phyloP scores from a whole-genome alignment of 805 yeast genomes.

The Huiozyma naganishii region DNA sequence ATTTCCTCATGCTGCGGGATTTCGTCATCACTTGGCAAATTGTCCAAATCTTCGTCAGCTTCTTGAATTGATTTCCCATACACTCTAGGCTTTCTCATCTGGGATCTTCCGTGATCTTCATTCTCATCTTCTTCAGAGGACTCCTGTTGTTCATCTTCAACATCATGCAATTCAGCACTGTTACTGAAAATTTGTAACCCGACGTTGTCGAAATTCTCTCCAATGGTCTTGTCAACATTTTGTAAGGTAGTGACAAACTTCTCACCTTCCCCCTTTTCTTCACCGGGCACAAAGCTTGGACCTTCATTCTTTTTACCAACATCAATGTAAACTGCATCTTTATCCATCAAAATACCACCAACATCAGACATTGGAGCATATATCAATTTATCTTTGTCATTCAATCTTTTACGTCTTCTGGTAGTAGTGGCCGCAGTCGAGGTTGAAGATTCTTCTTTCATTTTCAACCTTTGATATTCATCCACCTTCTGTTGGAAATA shows the following conservation, averaged over 20 bases:
- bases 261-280: slow-evolving; percentile 77
- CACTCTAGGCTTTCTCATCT: slow-evolving; percentile 51
- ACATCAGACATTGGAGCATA: slow-evolving; percentile 99
- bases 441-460: slow-evolving; percentile 50
- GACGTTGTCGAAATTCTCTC: slow-evolving; percentile 49
- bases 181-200: slow-evolving; percentile 69
- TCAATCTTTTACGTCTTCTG: slow-evolving; percentile 81
- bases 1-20: slow-evolving; percentile 33
- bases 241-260: slow-evolving; percentile 75
- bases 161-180: slow-evolving; percentile 39
- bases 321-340: slow-evolving; percentile 91
- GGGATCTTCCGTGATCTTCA: slow-evolving; percentile 49
- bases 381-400: slow-evolving; percentile 85
- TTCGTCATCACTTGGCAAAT: slow-evolving; percentile 34
- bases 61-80: slow-evolving; percentile 43
- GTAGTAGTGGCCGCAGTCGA: slow-evolving; percentile 56
- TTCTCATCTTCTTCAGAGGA: slow-evolving; percentile 24
- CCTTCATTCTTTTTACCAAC: slow-evolving; percentile 28
- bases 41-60: slow-evolving; percentile 36
- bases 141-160: slow-evolving; percentile 31
- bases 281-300: slow-evolving; percentile 45
- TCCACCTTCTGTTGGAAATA: slow-evolving; percentile 76
- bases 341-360: slow-evolving; percentile 96
- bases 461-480: slow-evolving; percentile 65
- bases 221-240: slow-evolving; percentile 48